Evolutionary conservation across 345 rosid genomes (phyloP), one percentile per base, ranked within the genome.

Genomic region (Populus deltoides): DNA sequence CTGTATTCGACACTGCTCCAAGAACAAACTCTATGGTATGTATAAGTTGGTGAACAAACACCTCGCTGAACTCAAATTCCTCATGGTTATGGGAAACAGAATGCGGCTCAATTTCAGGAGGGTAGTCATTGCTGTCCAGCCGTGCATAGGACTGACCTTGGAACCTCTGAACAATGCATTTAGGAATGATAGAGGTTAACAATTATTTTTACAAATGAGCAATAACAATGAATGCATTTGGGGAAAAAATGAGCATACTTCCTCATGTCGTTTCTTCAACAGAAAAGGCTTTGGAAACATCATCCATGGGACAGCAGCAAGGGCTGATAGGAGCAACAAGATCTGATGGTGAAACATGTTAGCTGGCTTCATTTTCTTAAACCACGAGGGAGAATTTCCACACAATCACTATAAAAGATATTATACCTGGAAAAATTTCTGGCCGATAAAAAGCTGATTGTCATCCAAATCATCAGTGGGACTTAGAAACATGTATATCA

Each of bases 21-120:
- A 96, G 98, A 66, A 96, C 99, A 85, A 96, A 96, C 82, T 96
- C 99, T 35, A 96, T 96, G 41, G 99, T 93, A 84, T 96, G 99
- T 73, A 96, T 96, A 70, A 96, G 91, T 76, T 96, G 99, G 84
- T 96, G 97, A 62, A 93, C 98, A 77, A 96, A 96, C 69, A 96
- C 86, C 88, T 96, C 99, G 35, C 97, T 89, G 87, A 96, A 96
- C 82, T 96, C 97, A 67, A 96, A 96, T 79, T 96, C 98, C 80
- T 87, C 98, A 22, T 93, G 95, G 53, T 81, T 91, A 73, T 91
- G 91, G 72, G 94, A 87, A 78, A 86, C 89, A 47, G 86, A 83
- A 66, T 80, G 81, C 43, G 85, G 70, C 39, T 89, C 94, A 22
- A 83, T 69, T 75, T 90, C 94, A 79, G 90, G 90, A 81, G 88